phyloP scores from a whole-genome alignment of 441 rosid genomes.

The Biscutella laevigata region DNA sequence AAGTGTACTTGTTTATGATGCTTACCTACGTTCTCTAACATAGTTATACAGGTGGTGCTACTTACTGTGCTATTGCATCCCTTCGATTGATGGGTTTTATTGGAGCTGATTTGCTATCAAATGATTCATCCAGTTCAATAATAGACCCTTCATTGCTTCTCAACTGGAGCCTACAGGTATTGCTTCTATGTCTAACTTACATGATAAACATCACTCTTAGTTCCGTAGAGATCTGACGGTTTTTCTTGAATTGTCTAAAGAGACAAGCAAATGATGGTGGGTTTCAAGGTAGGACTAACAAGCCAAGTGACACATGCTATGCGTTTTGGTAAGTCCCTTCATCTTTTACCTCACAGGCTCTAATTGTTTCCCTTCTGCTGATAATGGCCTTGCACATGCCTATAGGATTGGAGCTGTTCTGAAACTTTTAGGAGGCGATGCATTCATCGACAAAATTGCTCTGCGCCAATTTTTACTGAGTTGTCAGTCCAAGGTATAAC shows the following conservation, averaged over 20 bases:
- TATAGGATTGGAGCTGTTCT: conserved; percentile 75
- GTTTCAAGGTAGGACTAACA: conserved; percentile 82
- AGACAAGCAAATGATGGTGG: conserved; percentile 86
- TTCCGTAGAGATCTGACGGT: neutral
- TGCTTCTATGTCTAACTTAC: neutral
- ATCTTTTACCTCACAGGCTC: neutral
- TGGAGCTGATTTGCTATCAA: conserved; percentile 53
- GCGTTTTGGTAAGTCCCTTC: conserved; percentile 70
- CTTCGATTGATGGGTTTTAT: conserved; percentile 76
- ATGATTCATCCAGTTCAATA: conserved; percentile 33
- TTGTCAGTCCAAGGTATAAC: conserved; percentile 80
- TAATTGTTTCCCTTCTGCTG: neutral
- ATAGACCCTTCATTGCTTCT: conserved; percentile 46
- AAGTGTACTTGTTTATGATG: conserved; percentile 23
- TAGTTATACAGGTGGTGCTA: conserved; percentile 89
- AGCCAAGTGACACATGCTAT: conserved; percentile 87
- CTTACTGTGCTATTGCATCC: conserved; percentile 90
- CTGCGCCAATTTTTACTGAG: conserved; percentile 55
- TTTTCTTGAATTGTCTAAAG: conserved; percentile 30
- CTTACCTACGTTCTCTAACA: conserved; percentile 38
- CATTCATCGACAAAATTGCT: conserved; percentile 45
- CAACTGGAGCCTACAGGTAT: conserved; percentile 74
- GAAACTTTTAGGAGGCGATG: conserved; percentile 59
- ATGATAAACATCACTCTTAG: neutral
- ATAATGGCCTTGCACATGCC: conserved; percentile 10